A percentile compares a stretch with the other conserved stretches of the same genome.
Evolutionary conservation across 148 eudicot species (phyloP).

Genomic region (Simmondsia chinensis): DNA sequence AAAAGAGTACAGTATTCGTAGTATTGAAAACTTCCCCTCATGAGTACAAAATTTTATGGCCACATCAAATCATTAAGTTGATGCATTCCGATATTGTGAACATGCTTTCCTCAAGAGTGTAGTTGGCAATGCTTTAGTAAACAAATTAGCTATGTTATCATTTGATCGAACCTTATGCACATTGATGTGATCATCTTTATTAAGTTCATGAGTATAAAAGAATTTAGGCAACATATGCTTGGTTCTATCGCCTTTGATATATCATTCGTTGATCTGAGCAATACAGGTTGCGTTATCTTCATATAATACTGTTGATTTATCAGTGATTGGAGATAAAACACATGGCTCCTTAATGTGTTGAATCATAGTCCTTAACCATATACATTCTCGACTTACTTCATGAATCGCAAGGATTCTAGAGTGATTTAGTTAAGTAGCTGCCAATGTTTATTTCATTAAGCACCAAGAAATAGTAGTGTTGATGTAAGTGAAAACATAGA

Average conservation of each 20-base stretch:
- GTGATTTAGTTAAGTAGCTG: slow-evolving; percentile 1
- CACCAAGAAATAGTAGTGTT: neutral
- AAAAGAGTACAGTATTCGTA: too few species aligned
- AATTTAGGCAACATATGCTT: too few species aligned
- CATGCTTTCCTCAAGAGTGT: too few species aligned
- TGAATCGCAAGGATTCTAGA: neutral
- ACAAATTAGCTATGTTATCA: too few species aligned
- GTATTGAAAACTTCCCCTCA: too few species aligned
- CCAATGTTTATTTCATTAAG: neutral
- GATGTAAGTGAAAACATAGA: neutral
- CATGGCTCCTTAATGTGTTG: neutral
- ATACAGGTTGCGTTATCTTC: neutral
- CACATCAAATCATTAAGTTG: too few species aligned
- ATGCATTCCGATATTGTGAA: too few species aligned
- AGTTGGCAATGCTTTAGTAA: too few species aligned
- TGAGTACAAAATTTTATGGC: too few species aligned
- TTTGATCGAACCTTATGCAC: too few species aligned
- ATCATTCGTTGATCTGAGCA: neutral
- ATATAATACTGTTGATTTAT: neutral
- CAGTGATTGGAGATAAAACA: neutral
- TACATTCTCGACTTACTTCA: neutral
- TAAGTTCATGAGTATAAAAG: neutral
- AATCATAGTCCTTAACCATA: neutral
- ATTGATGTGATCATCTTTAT: too few species aligned
- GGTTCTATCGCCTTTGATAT: too few species aligned